Conservation (phyloP, 352 stramenopile genomes). For the Blastocystis sp. region DNA sequence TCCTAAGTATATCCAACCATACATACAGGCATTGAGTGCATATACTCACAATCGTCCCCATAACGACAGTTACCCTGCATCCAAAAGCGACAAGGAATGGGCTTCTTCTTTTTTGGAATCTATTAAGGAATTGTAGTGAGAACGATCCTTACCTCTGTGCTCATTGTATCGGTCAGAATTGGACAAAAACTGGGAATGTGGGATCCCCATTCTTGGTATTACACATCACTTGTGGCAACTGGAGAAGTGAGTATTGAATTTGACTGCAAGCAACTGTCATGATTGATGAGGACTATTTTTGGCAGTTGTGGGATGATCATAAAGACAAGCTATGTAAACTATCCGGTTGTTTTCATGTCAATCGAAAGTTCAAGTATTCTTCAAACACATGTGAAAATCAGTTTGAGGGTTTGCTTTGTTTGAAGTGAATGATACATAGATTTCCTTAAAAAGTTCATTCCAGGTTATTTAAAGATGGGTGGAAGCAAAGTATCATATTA, state of each 20-base stretch:
- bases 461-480: conserved; percentile 40
- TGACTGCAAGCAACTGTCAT: not conserved
- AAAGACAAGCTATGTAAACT: conserved; percentile 21
- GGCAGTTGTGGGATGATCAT: conserved; percentile 49
- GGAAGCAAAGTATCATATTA: not conserved
- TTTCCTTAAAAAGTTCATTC: conserved; percentile 50
- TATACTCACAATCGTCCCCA: conserved; percentile 53
- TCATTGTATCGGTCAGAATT: not conserved
- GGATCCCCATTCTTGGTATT: not conserved
- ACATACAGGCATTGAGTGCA: conserved; percentile 30
- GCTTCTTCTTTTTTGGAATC: conserved; percentile 36
- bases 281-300: conserved; percentile 49
- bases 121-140: not conserved
- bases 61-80: conserved; percentile 47
- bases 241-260: not conserved
- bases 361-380: conserved; percentile 25
- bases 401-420: conserved; percentile 19
- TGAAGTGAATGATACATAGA: not conserved
- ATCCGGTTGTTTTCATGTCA: conserved; percentile 42
- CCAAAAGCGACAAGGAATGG: conserved; percentile 57
- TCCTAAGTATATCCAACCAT: not conserved
- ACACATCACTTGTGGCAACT: not conserved
- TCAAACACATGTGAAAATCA: conserved; percentile 36
- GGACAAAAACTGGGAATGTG: not conserved
- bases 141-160: not conserved